Evolutionary conservation across 176 grass and related monocot genomes (phyloP), one percentile per base, ranked within the genome.

Genomic region (Avena atlantica): DNA sequence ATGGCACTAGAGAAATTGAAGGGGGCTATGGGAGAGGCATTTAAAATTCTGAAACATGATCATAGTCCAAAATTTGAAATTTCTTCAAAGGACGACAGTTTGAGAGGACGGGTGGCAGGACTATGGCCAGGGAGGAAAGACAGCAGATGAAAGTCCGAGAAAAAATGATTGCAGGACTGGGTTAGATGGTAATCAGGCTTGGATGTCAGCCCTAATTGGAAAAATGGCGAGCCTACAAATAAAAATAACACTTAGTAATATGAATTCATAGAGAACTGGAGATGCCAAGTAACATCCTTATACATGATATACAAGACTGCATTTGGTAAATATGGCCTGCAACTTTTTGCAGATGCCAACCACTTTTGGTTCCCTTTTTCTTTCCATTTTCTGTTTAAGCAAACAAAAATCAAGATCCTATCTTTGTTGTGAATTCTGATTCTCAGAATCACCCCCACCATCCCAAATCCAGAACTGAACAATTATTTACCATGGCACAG

Each of bases 401-500:
- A 2, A 62, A 48, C 82, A 79, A 72, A 69, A 76, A 57, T 74
- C 11, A 91, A 88, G 53, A 82, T 57, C 83, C 90, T 88, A 91
- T 82, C 31, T 85, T 88, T 88, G 14, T 65, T 47, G 72, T 82
- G 76, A 63, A 47, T 57, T 85, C 82, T 64, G 78, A 88, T 91
- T 91, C 63, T 91, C 90, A 88, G 82, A 88, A 72, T 61, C 82
- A 81, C 81, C 49, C 73, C 74, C 49, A 55, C 25, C 70, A 4
- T 49, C 70, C 37, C 78, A 47, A 85, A 85, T 91, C 52, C 86
- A 85, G 71, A 91, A 53, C 45, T 86, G 34, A 88, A 91, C 86
- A 91, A 85, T 88, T 91, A 91, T 91, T 91, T 91, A 91, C 90
- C 78, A 88, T 88, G 90, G 71, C 82, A 83, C 89, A 86, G 45